Conservation (phyloP, 768 basidiomycete genomes). For the Boletales sp. region DNA sequence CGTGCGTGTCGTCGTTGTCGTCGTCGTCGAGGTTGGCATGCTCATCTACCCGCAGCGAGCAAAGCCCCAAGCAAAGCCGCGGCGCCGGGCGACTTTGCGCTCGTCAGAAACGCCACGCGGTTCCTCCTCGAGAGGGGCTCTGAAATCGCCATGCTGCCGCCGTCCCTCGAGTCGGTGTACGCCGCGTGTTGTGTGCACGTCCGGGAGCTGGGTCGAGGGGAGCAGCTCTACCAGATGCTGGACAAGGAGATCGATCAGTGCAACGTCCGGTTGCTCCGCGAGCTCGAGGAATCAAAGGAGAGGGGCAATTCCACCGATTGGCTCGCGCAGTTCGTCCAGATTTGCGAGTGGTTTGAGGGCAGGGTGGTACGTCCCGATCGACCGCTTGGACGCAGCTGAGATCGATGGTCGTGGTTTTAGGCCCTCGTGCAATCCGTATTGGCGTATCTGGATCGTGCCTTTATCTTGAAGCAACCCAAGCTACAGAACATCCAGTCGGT, state of each 20-base stretch:
- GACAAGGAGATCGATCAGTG: constrained; percentile 59
- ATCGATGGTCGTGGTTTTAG: constrained; percentile 30
- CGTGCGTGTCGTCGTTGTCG: constrained; percentile 24
- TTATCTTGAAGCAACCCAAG: constrained; percentile 42
- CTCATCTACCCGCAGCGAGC: constrained; percentile 3
- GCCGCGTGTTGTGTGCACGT: constrained; percentile 55
- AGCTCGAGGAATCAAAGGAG: constrained; percentile 29
- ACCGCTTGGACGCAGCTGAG: not conserved
- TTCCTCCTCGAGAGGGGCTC: constrained; percentile 38
- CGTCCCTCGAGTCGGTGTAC: constrained; percentile 58
- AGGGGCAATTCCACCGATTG: constrained; percentile 42
- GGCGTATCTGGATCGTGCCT: constrained; percentile 69
- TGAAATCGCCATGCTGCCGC: constrained; percentile 32
- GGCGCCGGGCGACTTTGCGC: constrained; percentile 15
- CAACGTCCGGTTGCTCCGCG: constrained; percentile 36
- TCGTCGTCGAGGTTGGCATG: not conserved
- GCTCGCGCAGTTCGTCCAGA: constrained; percentile 52
- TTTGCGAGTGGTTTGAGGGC: constrained; percentile 61
- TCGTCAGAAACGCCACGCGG: constrained; percentile 37
- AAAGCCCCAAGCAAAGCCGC: not conserved
- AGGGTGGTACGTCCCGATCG: constrained; percentile 49
- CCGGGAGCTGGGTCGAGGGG: constrained; percentile 48
- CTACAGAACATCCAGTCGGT: constrained; percentile 45
- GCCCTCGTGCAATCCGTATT: constrained; percentile 57
- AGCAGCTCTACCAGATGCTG: constrained; percentile 55